phyloP scores from a whole-genome alignment of 2,329 filamentous ascomycete genomes.

The Davidsoniella eucalypti region DNA sequence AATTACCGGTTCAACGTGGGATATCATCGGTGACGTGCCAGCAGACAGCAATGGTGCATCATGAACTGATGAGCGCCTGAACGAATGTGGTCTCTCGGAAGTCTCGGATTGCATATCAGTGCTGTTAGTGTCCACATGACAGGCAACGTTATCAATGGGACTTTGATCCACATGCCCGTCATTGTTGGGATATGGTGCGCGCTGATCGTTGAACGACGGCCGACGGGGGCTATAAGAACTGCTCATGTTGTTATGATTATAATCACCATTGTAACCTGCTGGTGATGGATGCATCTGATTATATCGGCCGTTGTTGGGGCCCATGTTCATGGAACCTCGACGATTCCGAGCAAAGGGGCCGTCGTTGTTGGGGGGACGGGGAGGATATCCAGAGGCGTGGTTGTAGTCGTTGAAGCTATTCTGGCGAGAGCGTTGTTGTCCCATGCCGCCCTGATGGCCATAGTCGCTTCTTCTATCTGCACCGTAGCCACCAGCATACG shows the following conservation, averaged over 20 bases:
- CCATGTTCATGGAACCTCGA: conserved; percentile 10
- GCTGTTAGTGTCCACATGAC: too few species aligned
- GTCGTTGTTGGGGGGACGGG: conserved; percentile 4
- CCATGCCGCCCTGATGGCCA: background rate
- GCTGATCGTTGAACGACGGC: conserved; percentile 9
- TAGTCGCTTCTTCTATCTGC: conserved; percentile 9
- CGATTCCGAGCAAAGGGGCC: conserved; percentile 7
- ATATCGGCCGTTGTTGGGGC: background rate
- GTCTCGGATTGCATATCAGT: too few species aligned
- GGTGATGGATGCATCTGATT: conserved; percentile 5
- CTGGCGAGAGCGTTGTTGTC: conserved; percentile 8
- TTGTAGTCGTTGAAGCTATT: conserved; percentile 10
- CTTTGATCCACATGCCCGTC: background rate
- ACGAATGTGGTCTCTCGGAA: too few species aligned
- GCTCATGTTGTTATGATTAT: background rate
- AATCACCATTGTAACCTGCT: background rate
- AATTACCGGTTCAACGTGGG: background rate
- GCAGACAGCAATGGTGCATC: too few species aligned
- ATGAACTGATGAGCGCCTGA: too few species aligned
- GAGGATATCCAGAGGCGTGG: conserved; percentile 9
- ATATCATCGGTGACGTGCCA: background rate
- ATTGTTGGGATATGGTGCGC: background rate
- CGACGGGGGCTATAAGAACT: conserved; percentile 4
- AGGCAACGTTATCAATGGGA: too few species aligned
- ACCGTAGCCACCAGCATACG: background rate